Evolutionary conservation across 768 basidiomycete species (phyloP), one percentile per base, ranked within the genome.

Genomic region (Termitomyces sp.): DNA sequence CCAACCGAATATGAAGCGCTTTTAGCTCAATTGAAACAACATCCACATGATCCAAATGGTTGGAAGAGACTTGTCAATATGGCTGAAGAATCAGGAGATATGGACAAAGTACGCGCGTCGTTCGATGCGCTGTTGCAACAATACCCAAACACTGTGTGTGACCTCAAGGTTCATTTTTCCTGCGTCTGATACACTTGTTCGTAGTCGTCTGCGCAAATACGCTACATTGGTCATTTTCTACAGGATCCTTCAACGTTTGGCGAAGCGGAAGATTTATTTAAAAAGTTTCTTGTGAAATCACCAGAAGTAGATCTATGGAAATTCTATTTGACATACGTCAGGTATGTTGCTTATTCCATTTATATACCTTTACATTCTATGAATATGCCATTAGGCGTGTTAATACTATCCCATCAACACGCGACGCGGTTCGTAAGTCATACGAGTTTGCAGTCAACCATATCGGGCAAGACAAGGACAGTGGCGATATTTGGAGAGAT

Each of bases 371-470:
- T 52, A 8, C 38, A 6, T 22, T 20, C 12, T 16, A 44, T 59
- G 22, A 58, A 30, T 28, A 12, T 30, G 42, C 14, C 32, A 12
- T 12, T 38, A 90, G 88, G 68, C 86, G 87, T 63, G 76, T 87
- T 51, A 91, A 90, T 60, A 65, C 73, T n/a, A 82, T 80, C 28
- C 82, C 88, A 0, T 72, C 75, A 33, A 84, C 87, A 45, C 84
- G 94, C 56, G 87, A 92, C 43, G 84, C 81, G 18, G 84, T 98
- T 60, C 83, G 85, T 42, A 88, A 91, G 65, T 91, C 94, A 13
- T 98, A 94, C 69, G 95, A 98, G 69, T 97, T 92, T 66, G 94
- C 94, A 0, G 77, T 98, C 54, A 86, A 84, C 64, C 79, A 94
- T 61, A 85, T 97, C 47, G 94, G 94, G 18, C 87, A 90, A 68